phyloP scores from a whole-genome alignment of 139 green algal species.

The Auxenochlorella protothecoides region DNA sequence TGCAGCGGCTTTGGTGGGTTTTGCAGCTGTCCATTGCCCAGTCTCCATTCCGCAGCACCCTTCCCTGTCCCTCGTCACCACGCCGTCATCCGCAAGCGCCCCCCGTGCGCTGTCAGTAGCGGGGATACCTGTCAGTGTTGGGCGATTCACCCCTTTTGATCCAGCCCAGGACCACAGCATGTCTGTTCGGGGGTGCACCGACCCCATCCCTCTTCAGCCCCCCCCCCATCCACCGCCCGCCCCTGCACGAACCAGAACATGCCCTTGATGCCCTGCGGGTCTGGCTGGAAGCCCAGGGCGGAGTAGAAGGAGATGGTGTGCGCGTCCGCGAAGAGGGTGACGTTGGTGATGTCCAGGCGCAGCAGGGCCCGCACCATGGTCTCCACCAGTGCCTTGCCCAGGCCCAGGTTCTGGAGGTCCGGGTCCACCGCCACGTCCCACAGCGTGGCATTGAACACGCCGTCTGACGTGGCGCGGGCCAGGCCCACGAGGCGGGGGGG shows the following conservation, averaged over 20 bases:
- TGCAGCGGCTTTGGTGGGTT: too few relatives aligned
- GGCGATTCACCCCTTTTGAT: background rate
- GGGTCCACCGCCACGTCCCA: constrained; percentile 95
- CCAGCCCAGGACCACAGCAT: constrained; percentile 1
- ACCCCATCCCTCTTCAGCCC: too few relatives aligned
- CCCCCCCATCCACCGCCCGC: too few relatives aligned
- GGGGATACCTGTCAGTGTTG: background rate
- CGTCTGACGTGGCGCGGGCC: constrained; percentile 80
- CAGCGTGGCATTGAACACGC: constrained; percentile 96
- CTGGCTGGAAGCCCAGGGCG: constrained; percentile 80
- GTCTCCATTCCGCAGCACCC: too few relatives aligned
- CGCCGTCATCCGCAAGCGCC: too few relatives aligned
- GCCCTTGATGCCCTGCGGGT: constrained; percentile 88
- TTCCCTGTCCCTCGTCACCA: too few relatives aligned
- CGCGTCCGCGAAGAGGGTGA: constrained; percentile 92
- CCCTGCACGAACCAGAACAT: constrained; percentile 43
- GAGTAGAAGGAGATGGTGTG: constrained; percentile 58
- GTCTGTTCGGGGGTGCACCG: background rate
- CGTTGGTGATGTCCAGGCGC: constrained; percentile 86
- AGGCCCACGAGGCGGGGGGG: constrained; percentile 61
- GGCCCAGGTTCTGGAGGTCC: constrained; percentile 77
- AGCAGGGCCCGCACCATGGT: constrained; percentile 78
- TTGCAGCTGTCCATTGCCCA: too few relatives aligned
- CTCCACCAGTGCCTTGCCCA: constrained; percentile 90
- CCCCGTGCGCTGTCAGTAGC: background rate